phyloP scores from a whole-genome alignment of 2,329 filamentous ascomycete species.

The Aureobasidium sp. region DNA sequence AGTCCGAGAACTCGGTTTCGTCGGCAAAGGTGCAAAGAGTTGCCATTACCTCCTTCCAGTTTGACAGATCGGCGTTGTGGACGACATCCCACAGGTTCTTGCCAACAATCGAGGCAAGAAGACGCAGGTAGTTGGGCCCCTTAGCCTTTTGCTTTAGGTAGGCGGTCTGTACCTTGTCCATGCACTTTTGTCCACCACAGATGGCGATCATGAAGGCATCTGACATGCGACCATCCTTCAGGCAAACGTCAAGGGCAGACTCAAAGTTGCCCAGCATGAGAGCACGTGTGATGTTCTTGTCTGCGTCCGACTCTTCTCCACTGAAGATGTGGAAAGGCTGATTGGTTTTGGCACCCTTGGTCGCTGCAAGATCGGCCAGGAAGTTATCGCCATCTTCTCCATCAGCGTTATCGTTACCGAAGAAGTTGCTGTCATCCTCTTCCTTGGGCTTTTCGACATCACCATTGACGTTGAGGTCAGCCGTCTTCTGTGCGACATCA shows the following conservation, averaged over 20 bases:
- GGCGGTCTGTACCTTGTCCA: conserved; percentile 86
- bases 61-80: conserved; percentile 83
- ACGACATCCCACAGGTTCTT: conserved; percentile 99
- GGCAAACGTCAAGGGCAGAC: conserved; percentile 78
- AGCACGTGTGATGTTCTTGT: conserved; percentile 79
- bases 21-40: conserved; percentile 93
- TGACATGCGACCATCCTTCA: conserved; percentile 75
- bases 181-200: conserved; percentile 84
- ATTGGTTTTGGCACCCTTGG: conserved; percentile 86
- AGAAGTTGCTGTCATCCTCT: conserved; percentile 52
- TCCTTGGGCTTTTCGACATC: conserved; percentile 40
- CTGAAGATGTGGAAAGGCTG: conserved; percentile 88
- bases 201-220: conserved; percentile 98
- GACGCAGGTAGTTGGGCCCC: conserved; percentile 82
- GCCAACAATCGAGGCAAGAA: conserved; percentile 83
- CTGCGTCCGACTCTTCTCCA: conserved; percentile 73
- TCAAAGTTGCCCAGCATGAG: conserved; percentile 88
- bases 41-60: conserved; percentile 98
- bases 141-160: conserved; percentile 80
- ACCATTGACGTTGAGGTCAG: conserved; percentile 43
- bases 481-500: conserved; percentile 40
- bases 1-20: conserved; percentile 81
- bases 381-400: conserved; percentile 71
- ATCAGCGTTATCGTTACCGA: conserved; percentile 56
- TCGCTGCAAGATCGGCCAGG: conserved; percentile 73